A percentile compares a stretch with the other conserved stretches of the same genome.
Evolutionary conservation across 139 green algal genomes (phyloP).

Genomic region (Limnomonas spitsbergensis): DNA sequence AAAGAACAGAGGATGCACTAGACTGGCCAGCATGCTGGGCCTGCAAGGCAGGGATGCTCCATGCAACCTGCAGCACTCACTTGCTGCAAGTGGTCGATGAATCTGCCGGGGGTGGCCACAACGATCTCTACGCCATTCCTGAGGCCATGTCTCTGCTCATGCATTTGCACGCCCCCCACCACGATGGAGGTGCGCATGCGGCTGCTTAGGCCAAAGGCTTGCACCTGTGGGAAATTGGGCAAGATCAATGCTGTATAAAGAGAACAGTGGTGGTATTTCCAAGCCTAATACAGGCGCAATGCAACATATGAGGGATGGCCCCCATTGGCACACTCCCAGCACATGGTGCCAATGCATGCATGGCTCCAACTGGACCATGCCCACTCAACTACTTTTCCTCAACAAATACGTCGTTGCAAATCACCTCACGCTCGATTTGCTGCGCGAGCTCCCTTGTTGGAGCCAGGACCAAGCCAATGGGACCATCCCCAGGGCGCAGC

Average conservation of each 20-base stretch:
- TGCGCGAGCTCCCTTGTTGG: constrained; percentile 98
- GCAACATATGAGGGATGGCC: too few relatives aligned
- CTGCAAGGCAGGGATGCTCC: too few relatives aligned
- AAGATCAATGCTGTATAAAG: neutral
- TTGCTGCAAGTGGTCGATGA: constrained; percentile 85
- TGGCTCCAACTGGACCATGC: neutral
- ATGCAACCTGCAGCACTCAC: too few relatives aligned
- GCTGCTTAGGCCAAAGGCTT: constrained; percentile 59
- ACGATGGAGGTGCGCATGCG: constrained; percentile 59
- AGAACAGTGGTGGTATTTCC: too few relatives aligned
- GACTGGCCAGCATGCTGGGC: too few relatives aligned
- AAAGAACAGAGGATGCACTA: too few relatives aligned
- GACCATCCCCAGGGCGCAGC: constrained; percentile 70
- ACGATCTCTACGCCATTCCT: constrained; percentile 74
- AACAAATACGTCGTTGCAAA: neutral
- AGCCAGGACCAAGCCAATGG: constrained; percentile 95
- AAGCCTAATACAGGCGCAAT: too few relatives aligned
- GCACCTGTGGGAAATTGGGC: neutral
- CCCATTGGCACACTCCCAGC: too few relatives aligned
- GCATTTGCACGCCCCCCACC: constrained; percentile 62
- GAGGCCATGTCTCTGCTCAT: constrained; percentile 79
- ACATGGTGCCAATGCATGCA: neutral
- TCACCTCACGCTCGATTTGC: constrained; percentile 98
- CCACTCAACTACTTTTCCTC: neutral
- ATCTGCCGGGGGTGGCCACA: constrained; percentile 81